Base-by-base conservation (phyloP, 2,329 filamentous ascomycete genomes). In the Claviceps pazoutovae region DNA sequence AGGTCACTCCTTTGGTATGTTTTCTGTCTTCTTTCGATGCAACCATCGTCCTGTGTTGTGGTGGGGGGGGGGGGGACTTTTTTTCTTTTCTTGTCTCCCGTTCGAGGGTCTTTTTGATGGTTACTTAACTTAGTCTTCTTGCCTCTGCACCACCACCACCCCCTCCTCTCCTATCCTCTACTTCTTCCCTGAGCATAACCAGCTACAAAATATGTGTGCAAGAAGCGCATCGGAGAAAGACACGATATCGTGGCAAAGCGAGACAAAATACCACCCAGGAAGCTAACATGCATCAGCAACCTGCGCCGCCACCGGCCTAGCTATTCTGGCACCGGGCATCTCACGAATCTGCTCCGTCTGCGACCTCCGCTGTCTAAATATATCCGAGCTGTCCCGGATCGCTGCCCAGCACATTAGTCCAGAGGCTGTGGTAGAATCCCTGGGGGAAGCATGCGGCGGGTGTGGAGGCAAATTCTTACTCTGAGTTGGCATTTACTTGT, bases 291-390 rank as follows among this genome's bases (percentile, higher is more conserved):
- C 9, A n/a, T 19, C 26, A 76, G 75, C 73, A n/a, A 73, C 68
- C 1, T 81, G 78, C 54, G 73, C 73, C 0, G 71, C 73, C 1
- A 78, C 74, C 0, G 74, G 75, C 1, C 62, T 81, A 7, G 73
- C 77, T 13, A 76, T 82, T 55, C 66, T 76, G 53, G 71, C 68
- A 1, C 78, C 78, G 0, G 75, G 74, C 2, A 68, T 74, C 46
- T 79, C 77, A 0, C 68, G 72, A 37, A 71, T 72, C 3, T 82
- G 78, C 50, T 74, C 73, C 19, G 73, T 80, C 2, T 82, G 78
- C 56, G 72, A 71, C 16, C 62, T 70, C 26, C 70, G 77, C 23
- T 78, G 74, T 7, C 66, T 80, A 19, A 69, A 71, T 46, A 61
- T 68, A 0, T 64, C 68, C 4, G 68, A 72, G 55, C 61, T 80